These are phyloP conservation scores for Wickerhamomyces canadensis DNA, from an alignment of 805 yeast species.

Conservation along the genomic window DNA sequence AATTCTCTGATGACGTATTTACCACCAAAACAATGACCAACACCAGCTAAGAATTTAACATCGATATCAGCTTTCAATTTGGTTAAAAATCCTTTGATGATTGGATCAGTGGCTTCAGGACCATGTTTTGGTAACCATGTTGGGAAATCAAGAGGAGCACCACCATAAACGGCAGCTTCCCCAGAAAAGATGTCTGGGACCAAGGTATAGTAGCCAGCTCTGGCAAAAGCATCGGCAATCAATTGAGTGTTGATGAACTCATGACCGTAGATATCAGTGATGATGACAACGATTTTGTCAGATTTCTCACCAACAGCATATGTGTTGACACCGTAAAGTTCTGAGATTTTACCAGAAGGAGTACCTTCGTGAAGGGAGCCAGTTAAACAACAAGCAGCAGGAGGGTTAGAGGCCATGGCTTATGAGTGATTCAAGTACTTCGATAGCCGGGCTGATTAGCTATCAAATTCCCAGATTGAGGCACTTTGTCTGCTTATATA, in stretches of 20 bases:
- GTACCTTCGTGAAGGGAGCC: conserved; percentile 42
- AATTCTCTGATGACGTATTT: conserved; percentile 55
- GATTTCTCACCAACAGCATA: conserved; percentile 42
- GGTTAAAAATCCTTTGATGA: conserved; percentile 43
- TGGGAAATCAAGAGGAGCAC: conserved; percentile 19
- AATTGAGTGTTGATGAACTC: conserved; percentile 51
- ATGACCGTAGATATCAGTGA: conserved; percentile 70
- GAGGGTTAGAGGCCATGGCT: conserved; percentile 52
- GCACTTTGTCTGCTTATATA: too few relatives aligned
- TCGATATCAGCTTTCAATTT: conserved; percentile 37
- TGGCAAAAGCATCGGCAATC: conserved; percentile 62
- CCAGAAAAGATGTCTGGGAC: conserved; percentile 72
- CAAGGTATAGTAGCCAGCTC: conserved; percentile 56
- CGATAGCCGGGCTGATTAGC: too few relatives aligned
- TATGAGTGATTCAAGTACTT: too few relatives aligned
- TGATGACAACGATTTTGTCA: conserved; percentile 50
- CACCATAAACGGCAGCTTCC: conserved; percentile 31
- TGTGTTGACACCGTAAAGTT: conserved; percentile 38
- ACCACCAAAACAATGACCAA: conserved; percentile 88
- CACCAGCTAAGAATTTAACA: conserved; percentile 46
- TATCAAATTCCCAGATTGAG: too few relatives aligned
- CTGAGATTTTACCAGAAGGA: conserved; percentile 37
- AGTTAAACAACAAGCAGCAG: conserved; percentile 42
- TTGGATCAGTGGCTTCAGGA: conserved; percentile 40
- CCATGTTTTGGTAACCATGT: conserved; percentile 54